phyloP scores from a whole-genome alignment of 202 grass and related monocot species.

The Zizania palustris region DNA sequence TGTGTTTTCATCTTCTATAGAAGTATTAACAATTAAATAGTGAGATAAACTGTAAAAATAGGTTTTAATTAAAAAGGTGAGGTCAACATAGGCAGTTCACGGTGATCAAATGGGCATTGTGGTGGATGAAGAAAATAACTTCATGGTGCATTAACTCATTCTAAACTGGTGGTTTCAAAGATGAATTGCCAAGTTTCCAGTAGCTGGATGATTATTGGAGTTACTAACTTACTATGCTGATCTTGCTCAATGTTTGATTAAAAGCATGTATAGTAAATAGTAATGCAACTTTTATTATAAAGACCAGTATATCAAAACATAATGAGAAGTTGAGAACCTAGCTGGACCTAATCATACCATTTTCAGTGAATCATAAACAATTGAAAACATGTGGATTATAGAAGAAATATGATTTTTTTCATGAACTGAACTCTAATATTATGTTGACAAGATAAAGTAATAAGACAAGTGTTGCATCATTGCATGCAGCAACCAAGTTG shows the following conservation, averaged over 20 bases:
- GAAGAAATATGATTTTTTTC: neutral
- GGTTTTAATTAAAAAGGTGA: neutral
- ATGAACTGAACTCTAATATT: neutral
- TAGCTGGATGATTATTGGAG: neutral
- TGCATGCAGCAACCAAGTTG: no score
- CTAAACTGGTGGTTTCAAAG: neutral
- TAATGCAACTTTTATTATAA: conserved; percentile 4
- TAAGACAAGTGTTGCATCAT: no score
- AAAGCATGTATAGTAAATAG: neutral
- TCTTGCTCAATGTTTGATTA: neutral
- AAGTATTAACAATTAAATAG: neutral
- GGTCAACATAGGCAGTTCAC: neutral
- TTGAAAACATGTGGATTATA: conserved; percentile 5
- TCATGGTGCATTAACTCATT: no score
- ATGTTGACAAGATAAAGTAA: neutral
- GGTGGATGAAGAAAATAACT: neutral
- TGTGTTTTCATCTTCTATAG: neutral
- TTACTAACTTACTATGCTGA: neutral
- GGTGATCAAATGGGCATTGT: neutral
- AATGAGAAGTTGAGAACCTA: neutral
- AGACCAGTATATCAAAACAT: neutral
- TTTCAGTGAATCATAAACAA: neutral
- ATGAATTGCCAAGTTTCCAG: conserved; percentile 5
- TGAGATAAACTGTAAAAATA: neutral
- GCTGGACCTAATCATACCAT: neutral